These are phyloP conservation scores for Pseudogymnoascus verrucosus DNA, from an alignment of 2,329 filamentous ascomycete genomes.

Conservation along the genomic window DNA sequence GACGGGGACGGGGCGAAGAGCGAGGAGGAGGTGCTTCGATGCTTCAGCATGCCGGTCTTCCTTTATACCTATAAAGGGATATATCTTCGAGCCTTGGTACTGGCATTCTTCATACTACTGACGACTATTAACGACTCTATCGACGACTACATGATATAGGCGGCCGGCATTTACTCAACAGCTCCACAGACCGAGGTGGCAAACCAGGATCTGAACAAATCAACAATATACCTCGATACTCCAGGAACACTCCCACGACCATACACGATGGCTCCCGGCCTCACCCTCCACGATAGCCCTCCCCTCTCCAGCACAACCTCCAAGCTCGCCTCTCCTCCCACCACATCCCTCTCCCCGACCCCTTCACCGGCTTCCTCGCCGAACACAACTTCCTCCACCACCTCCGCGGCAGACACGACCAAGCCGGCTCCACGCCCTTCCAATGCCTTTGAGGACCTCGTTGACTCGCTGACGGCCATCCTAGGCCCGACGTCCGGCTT, in stretches of 20 bases:
- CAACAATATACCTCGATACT: background rate
- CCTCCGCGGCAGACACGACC: background rate
- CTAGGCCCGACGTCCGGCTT: conserved; percentile 77
- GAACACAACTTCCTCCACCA: background rate
- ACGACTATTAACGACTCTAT: background rate
- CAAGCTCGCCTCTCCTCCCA: background rate
- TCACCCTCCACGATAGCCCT: background rate
- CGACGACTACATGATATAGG: background rate
- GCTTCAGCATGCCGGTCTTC: background rate
- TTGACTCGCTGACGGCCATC: conserved; percentile 62
- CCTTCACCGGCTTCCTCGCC: background rate
- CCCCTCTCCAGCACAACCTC: background rate
- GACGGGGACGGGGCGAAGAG: background rate
- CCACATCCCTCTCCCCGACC: background rate
- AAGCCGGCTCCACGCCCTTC: conserved; percentile 11
- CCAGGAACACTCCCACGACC: background rate
- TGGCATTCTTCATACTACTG: background rate
- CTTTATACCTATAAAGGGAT: background rate
- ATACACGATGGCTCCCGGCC: background rate
- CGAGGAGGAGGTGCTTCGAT: background rate
- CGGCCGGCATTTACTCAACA: background rate
- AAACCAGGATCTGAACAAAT: background rate
- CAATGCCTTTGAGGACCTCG: conserved; percentile 59
- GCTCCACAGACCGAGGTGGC: background rate
- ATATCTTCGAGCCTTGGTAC: background rate